Percentiles rank a stretch among this genome's conserved stretches.
phyloP scores from a whole-genome alignment of 2,329 filamentous ascomycete genomes.

The Pseudonectria foliicola region DNA sequence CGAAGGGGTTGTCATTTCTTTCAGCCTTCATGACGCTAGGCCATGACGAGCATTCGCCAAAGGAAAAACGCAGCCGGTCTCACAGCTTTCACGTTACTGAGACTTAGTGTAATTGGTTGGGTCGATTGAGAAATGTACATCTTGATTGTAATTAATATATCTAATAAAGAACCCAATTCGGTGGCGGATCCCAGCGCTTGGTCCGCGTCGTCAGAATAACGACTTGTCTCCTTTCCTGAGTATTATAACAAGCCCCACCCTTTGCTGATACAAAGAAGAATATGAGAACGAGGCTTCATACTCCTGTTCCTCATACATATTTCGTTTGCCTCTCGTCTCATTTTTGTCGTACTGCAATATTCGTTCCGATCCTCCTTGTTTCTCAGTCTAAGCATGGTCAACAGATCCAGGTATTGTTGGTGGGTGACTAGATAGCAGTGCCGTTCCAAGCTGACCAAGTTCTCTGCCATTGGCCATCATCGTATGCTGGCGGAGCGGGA shows the following conservation, averaged over 20 bases:
- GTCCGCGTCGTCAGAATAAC: slow-evolving; percentile 20
- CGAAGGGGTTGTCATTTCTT: too few relatives aligned
- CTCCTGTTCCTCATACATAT: too few relatives aligned
- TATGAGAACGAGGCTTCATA: too few relatives aligned
- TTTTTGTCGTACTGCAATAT: too few relatives aligned
- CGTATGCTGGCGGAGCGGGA: slow-evolving; percentile 25
- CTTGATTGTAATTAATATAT: slow-evolving; percentile 18
- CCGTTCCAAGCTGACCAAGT: slow-evolving; percentile 38
- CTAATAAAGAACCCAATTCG: slow-evolving; percentile 8
- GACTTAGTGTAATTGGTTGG: too few relatives aligned
- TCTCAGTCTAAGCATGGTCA: slow-evolving; percentile 2
- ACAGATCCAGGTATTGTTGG: slow-evolving; percentile 1
- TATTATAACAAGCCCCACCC: neutral
- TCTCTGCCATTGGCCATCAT: slow-evolving; percentile 40
- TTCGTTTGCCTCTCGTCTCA: too few relatives aligned
- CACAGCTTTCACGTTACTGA: too few relatives aligned
- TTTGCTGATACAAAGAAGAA: slow-evolving; percentile 4
- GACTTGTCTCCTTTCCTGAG: slow-evolving; percentile 12
- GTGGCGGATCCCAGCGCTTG: slow-evolving; percentile 33
- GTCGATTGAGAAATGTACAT: neutral
- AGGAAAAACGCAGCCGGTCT: too few relatives aligned
- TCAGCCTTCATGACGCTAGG: too few relatives aligned
- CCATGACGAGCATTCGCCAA: too few relatives aligned
- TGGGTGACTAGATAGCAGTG: slow-evolving; percentile 15
- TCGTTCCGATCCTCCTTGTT: neutral